A percentile compares a stretch with the other conserved stretches of the same genome.
phyloP scores from a whole-genome alignment of 768 basidiomycete species.

The Lyophyllum decastes region DNA sequence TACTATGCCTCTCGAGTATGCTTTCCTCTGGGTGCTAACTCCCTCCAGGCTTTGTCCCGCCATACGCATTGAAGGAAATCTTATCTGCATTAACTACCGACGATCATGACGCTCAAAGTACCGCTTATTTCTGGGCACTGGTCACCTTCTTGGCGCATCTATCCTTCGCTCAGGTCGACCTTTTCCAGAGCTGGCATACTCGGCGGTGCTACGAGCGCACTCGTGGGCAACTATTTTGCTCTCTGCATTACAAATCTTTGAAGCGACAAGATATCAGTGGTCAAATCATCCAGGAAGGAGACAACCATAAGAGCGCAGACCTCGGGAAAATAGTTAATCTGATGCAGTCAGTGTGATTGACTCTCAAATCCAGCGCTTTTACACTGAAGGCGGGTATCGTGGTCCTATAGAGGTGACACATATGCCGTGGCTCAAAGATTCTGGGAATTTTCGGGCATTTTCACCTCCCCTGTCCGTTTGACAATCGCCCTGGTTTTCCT shows the following conservation, averaged over 20 bases:
- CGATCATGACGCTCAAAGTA: conserved; percentile 38
- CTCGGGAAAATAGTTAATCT: conserved; percentile 74
- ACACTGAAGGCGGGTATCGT: conserved; percentile 1
- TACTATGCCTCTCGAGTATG: conserved; percentile 20
- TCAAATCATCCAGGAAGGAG: conserved; percentile 36
- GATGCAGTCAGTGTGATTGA: conserved; percentile 55
- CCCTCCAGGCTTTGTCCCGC: conserved; percentile 59
- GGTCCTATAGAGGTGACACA: conserved; percentile 55
- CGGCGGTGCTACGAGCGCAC: conserved; percentile 73
- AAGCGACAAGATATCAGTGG: conserved; percentile 60
- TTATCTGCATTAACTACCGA: conserved; percentile 48
- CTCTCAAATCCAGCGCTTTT: neutral
- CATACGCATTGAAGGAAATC: conserved; percentile 66
- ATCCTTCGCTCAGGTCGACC: conserved; percentile 67
- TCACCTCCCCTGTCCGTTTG: conserved; percentile 62
- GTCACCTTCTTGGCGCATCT: conserved; percentile 62
- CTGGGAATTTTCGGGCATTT: conserved; percentile 71
- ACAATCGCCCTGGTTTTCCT: conserved; percentile 70
- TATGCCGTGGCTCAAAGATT: conserved; percentile 72
- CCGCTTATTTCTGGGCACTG: conserved; percentile 60
- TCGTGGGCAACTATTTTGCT: conserved; percentile 70
- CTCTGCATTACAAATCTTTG: conserved; percentile 68
- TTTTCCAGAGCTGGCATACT: conserved; percentile 67
- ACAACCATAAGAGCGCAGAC: conserved; percentile 48
- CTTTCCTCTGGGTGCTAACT: neutral